Evolutionary conservation across 768 basidiomycete species (phyloP).

Genomic region (Boletellus emodensis): DNA sequence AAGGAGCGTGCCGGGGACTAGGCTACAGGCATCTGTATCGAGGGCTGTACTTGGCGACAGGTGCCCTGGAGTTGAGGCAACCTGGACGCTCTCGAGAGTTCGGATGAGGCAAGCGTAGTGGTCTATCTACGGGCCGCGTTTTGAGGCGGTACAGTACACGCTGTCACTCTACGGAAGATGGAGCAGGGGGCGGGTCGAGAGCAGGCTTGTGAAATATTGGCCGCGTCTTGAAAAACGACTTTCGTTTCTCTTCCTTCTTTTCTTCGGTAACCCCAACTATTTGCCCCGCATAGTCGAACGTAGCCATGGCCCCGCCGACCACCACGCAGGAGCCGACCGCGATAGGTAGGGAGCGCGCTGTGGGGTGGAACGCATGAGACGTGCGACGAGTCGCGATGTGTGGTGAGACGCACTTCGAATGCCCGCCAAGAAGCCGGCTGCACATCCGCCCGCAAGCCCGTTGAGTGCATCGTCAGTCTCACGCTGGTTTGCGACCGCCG

Average conservation of each 20-base stretch:
- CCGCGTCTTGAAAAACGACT: constrained; percentile 78
- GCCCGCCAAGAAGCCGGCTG: constrained; percentile 89
- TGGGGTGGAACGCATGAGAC: constrained; percentile 10
- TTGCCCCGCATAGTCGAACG: constrained; percentile 75
- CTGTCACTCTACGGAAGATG: constrained; percentile 19
- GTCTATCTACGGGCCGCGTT: constrained; percentile 13
- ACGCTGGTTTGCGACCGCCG: constrained; percentile 75
- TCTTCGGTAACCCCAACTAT: constrained; percentile 45
- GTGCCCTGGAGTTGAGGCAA: neutral
- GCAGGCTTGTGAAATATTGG: constrained; percentile 35
- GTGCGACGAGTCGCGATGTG: neutral
- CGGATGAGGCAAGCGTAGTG: constrained; percentile 2
- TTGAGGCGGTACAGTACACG: constrained; percentile 8
- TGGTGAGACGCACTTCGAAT: constrained; percentile 55
- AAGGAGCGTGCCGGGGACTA: constrained; percentile 13
- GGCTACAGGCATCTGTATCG: neutral
- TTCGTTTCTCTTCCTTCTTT: constrained; percentile 63
- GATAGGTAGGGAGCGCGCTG: constrained; percentile 81
- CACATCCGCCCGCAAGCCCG: constrained; percentile 83
- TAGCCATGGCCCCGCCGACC: constrained; percentile 75
- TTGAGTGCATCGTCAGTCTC: constrained; percentile 77
- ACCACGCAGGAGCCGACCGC: constrained; percentile 76
- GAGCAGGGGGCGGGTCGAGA: constrained; percentile 12
- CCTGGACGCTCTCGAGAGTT: neutral
- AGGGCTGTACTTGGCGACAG: constrained; percentile 3